phyloP scores from a whole-genome alignment of 164 flowering plant genomes.

The Brasenia schreberi region DNA sequence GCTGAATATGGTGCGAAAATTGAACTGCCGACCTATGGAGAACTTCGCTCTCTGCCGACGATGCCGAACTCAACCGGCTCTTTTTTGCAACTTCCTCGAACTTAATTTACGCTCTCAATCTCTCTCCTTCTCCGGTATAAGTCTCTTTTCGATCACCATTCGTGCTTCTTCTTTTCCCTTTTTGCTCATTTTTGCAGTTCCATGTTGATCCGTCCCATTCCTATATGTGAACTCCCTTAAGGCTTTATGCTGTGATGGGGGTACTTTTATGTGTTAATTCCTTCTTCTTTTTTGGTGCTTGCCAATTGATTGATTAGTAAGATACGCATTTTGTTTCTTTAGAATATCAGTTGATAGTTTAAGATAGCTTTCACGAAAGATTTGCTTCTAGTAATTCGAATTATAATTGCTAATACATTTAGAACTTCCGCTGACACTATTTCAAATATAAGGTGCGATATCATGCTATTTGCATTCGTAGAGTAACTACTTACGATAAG shows the following conservation, averaged over 20 bases:
- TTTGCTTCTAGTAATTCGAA: neutral
- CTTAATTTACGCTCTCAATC: constrained; percentile 38
- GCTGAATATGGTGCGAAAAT: constrained; percentile 30
- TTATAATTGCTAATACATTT: too few relatives aligned
- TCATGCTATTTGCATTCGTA: too few relatives aligned
- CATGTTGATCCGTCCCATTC: neutral
- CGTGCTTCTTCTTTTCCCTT: neutral
- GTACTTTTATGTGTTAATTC: neutral
- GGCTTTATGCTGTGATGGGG: neutral
- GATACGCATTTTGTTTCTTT: too few relatives aligned
- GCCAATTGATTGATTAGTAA: too few relatives aligned
- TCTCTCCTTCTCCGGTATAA: constrained; percentile 5
- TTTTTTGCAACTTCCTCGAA: constrained; percentile 81
- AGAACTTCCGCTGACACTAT: too few relatives aligned
- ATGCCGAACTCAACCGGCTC: constrained; percentile 68
- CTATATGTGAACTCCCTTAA: too few relatives aligned
- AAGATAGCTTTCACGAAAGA: neutral
- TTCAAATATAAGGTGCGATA: too few relatives aligned
- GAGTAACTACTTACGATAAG: too few relatives aligned
- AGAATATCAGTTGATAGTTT: neutral
- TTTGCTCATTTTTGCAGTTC: neutral
- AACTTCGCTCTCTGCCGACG: constrained; percentile 50
- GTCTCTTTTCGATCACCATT: neutral
- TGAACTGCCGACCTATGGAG: constrained; percentile 39
- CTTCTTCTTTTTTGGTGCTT: too few relatives aligned